Conservation (phyloP, 257 asterid species). For the Solanum appendiculatum region DNA sequence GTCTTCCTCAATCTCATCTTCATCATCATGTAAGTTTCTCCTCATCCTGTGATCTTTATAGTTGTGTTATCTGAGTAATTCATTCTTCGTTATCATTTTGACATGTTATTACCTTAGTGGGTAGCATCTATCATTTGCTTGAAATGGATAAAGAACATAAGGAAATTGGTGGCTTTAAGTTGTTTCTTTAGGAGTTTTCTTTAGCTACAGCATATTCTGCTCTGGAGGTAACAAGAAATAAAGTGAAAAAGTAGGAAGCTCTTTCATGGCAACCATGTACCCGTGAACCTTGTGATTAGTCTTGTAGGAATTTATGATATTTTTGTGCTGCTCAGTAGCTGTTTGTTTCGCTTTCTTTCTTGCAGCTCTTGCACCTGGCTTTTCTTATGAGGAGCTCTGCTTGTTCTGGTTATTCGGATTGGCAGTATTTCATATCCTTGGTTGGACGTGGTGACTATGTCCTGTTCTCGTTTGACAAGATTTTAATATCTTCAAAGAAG, state of each 20-base stretch:
- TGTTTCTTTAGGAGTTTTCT: background rate
- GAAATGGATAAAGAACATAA: background rate
- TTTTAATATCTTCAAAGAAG: background rate
- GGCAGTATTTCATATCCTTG: slow-evolving; percentile 11
- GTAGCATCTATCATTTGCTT: background rate
- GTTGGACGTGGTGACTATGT: slow-evolving; percentile 11
- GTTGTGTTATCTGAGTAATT: background rate
- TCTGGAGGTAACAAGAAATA: background rate
- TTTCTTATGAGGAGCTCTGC: slow-evolving; percentile 11
- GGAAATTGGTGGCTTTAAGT: background rate
- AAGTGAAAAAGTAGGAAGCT: background rate
- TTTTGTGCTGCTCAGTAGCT: background rate
- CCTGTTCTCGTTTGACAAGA: background rate
- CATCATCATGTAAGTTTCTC: slow-evolving; percentile 43
- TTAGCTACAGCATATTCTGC: background rate
- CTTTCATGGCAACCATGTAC: background rate
- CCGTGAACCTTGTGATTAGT: background rate
- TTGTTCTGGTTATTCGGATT: slow-evolving; percentile 24
- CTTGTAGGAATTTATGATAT: background rate
- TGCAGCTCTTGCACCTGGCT: slow-evolving; percentile 24
- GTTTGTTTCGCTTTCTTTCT: background rate
- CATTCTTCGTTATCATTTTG: background rate
- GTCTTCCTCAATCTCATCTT: slow-evolving; percentile 23
- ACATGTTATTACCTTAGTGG: background rate
- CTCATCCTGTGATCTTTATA: background rate